phyloP scores from a whole-genome alignment of 1,284 basidiomycete species.

The Sanghuangporus weigelae region DNA sequence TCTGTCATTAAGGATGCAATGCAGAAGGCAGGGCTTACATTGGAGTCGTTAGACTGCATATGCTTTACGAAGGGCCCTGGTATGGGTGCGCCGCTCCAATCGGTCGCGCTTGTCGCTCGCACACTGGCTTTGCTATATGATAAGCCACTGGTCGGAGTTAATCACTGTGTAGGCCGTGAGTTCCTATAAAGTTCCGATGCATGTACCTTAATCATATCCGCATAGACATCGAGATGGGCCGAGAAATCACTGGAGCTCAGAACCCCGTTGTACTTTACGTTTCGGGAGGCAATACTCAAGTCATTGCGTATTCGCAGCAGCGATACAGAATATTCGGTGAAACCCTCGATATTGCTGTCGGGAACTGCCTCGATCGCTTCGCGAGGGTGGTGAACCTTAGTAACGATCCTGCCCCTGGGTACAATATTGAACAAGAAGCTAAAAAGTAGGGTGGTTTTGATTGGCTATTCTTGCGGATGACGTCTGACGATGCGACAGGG shows the following conservation, averaged over 20 bases:
- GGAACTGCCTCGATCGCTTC: constrained; percentile 97
- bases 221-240: constrained; percentile 97
- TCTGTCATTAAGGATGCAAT: constrained; percentile 81
- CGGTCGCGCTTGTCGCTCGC: constrained; percentile 92
- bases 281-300: constrained; percentile 98
- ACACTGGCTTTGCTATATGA: constrained; percentile 84
- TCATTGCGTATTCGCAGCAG: constrained; percentile 97
- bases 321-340: constrained; percentile 99
- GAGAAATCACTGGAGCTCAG: constrained; percentile 89
- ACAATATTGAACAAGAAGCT: constrained; percentile 96
- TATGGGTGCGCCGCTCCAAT: constrained; percentile 97
- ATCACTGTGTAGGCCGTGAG: constrained; percentile 97
- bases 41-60: constrained; percentile 87
- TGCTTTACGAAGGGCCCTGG: constrained; percentile 99
- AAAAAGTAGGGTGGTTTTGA: constrained; percentile 56
- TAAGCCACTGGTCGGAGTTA: constrained; percentile 94
- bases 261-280: constrained; percentile 99
- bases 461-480: neutral
- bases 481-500: constrained; percentile 37
- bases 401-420: constrained; percentile 97
- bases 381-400: constrained; percentile 93
- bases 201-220: neutral
- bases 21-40: constrained; percentile 60
- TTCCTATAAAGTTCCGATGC: constrained; percentile 20
- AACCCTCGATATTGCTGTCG: constrained; percentile 97